Evolutionary conservation across 805 yeast genomes (phyloP), one percentile per base, ranked within the genome.

Genomic region (Candida multigemmis): DNA sequence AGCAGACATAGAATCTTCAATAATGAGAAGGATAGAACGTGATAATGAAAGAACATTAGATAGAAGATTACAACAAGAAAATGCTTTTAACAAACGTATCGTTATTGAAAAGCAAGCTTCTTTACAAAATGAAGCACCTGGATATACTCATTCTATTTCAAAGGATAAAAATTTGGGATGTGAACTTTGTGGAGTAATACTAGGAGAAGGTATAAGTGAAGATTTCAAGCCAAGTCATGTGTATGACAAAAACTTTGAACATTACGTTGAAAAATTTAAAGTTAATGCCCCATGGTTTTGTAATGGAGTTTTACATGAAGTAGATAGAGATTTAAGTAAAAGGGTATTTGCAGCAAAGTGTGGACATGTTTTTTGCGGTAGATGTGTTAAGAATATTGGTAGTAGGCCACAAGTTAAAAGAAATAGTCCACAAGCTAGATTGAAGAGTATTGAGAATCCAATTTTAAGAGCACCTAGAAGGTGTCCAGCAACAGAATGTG

Each of bases 331-430:
- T 25, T 20, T 54, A 16, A 33, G 42, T 8, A 33, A 26, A 18
- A 28, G 63, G 19, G 30, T 49, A 8, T 85, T 77, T 42, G 64
- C 67, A 12, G 68, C 82, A 0, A 54, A 50, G 21, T 85, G 96
- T 58, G 95, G 95, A 0, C 96, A 85, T 55, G 68, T 76, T 1
- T 85, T 72, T 47, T 85, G 96, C 50, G 96, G 95, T 1, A 53
- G 89, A 22, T 85, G 96, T 53, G 80, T 79, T 13, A 71, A 71
- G 37, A 68, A 74, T 39, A 73, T 79, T n/a, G 68, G 67, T 11
- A 64, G 68, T 39, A 42, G 65, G 27, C 56, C 60, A n/a, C 41
- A 40, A 13, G 33, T 32, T 22, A 42, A 38, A n/a, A 26, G 25
- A 12, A 15, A 24, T n/a, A 30, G 31, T 11, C 25, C 24, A 19